Base-by-base conservation (phyloP, 257 asterid species). In the Nemophila menziesii region DNA sequence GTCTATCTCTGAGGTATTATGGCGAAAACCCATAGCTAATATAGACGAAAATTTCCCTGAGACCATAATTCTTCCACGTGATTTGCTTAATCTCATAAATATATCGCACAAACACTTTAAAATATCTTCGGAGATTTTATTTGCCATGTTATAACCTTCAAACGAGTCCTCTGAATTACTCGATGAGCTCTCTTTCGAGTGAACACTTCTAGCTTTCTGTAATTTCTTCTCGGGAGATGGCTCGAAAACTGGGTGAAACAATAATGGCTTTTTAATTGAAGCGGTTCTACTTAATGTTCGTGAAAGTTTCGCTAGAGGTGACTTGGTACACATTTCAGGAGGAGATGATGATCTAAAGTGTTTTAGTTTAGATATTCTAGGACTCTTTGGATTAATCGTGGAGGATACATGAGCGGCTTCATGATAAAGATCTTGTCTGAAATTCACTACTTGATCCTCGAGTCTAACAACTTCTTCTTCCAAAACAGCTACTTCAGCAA, bases 401-500 rank as follows among this genome's bases (percentile, higher is more conserved):
- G 82, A 74, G 45, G 82, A 74, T 47, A 54, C 56, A 43, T 54
- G 39, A 34, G 66, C 73, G 55, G 94, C 86, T 58, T 82, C 93
- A 15, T 72, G 72, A 61, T 72, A 76, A 9, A 86, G 68, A 21
- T 87, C 94, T 55, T 77, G 84, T 59, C 82, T 74, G 43, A 68
- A 77, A 57, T 57, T 75, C 54, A 75, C 81, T 27, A 73, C 64
- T 51, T 71, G 71, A 55, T 79, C 93, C 57, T 87, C 97, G 5
- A 87, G 85, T 44, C 84, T 67, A 51, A 80, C 86, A 36, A 87
- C 95, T 54, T 87, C 95, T 64, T 87, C 97, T 65, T 87, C 97
- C 33, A 87, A 62, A 39, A 87, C 95, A 36, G 95, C 97, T 66
- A 87, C 95, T 69, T 87, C 97, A 22, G 95, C 97, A 46, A 86